Evolutionary conservation across 441 rosid genomes (phyloP).

Genomic region (Gossypium schwendimanii): DNA sequence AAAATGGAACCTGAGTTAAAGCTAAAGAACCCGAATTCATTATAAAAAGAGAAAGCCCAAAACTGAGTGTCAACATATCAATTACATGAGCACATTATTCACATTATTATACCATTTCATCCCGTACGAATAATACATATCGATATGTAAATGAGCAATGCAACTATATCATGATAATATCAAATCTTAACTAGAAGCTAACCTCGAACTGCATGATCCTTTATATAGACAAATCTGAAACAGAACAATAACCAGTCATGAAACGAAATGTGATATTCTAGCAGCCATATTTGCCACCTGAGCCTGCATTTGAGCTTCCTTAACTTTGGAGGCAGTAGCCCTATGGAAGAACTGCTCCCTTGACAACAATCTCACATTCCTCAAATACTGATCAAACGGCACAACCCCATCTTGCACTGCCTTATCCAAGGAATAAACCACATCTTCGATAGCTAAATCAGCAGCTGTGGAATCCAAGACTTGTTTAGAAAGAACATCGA

Average conservation of each 20-base stretch:
- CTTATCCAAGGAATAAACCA: slow-evolving; percentile 68
- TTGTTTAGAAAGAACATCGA: slow-evolving; percentile 64
- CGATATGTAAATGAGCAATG: not conserved
- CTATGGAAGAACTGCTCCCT: slow-evolving; percentile 90
- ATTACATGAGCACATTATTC: slow-evolving; percentile 5
- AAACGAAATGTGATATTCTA: slow-evolving; percentile 38
- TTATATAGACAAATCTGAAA: not conserved
- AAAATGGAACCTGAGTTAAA: not conserved
- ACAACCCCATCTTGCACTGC: slow-evolving; percentile 71
- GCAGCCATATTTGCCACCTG: slow-evolving; percentile 81
- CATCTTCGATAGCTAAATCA: slow-evolving; percentile 88
- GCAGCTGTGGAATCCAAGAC: slow-evolving; percentile 68
- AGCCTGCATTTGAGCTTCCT: slow-evolving; percentile 83
- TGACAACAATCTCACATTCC: slow-evolving; percentile 76
- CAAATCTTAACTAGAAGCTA: slow-evolving; percentile 22
- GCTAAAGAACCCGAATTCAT: not conserved
- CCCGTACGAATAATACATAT: not conserved
- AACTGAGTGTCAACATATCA: not conserved
- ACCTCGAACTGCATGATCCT: slow-evolving; percentile 18
- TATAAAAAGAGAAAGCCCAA: not conserved
- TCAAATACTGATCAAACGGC: slow-evolving; percentile 79
- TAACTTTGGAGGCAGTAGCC: slow-evolving; percentile 72
- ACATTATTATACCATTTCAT: not conserved
- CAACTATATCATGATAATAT: not conserved
- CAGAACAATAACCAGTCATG: slow-evolving; percentile 19